Conservation (phyloP, 73 alveolate genomes). For the Paraurostyla sp. region DNA sequence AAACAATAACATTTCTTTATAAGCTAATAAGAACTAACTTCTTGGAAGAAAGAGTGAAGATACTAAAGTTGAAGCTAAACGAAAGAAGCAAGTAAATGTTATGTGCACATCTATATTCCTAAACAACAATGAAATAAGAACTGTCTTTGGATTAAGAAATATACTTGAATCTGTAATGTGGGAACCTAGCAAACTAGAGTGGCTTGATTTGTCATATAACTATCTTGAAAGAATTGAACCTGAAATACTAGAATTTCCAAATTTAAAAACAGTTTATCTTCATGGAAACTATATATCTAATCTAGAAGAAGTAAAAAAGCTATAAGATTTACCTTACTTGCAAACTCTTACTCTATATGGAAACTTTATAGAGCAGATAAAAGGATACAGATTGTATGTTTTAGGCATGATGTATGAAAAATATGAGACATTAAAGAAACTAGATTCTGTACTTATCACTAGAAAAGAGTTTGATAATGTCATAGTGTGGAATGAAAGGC, state of each 20-base stretch:
- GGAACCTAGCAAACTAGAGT: constrained; percentile 82
- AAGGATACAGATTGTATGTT: constrained; percentile 90
- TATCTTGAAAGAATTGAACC: constrained; percentile 78
- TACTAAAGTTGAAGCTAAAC: constrained; percentile 58
- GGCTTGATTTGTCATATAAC: constrained; percentile 90
- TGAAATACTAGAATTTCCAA: constrained; percentile 87
- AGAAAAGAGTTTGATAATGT: constrained; percentile 76
- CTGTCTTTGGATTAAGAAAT: constrained; percentile 43
- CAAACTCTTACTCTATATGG: constrained; percentile 89
- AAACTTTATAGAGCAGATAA: constrained; percentile 91
- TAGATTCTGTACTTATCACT: constrained; percentile 79
- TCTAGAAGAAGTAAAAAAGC: constrained; percentile 84
- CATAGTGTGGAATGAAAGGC: constrained; percentile 76
- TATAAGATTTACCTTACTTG: constrained; percentile 80
- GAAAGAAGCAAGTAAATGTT: constrained; percentile 59
- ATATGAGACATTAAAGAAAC: constrained; percentile 68
- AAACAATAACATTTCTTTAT: constrained; percentile 56
- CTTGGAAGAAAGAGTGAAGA: constrained; percentile 73
- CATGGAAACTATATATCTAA: constrained; percentile 91
- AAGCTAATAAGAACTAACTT: constrained; percentile 50
- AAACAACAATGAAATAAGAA: constrained; percentile 72
- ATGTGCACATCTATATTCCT: constrained; percentile 62
- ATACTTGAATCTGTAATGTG: constrained; percentile 66
- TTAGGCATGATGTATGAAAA: constrained; percentile 79
- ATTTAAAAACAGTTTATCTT: constrained; percentile 85